Base-by-base conservation (phyloP, 1,139 yeast genomes). In the Blastobotrys persicus region DNA sequence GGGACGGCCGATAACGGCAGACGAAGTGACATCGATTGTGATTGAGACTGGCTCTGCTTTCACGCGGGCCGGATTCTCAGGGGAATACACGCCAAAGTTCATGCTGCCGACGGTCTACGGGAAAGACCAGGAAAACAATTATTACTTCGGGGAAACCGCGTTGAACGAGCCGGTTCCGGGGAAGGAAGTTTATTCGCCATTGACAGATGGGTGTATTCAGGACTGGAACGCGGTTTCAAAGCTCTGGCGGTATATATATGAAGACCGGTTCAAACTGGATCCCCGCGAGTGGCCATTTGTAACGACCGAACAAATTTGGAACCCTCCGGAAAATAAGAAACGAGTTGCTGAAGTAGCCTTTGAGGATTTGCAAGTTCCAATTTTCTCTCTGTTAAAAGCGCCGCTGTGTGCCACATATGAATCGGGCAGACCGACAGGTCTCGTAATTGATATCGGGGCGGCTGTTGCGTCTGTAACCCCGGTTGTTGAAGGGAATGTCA, bases 11-110 rank as follows among this genome's bases (percentile, higher is more conserved):
- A 37, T 37, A 31, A 57, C 53, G 37, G 59, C 63, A 12, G 69
- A 63, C 49, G 73, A 69, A 49, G 66, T 92, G 56, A 83, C 92
- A 52, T 95, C 98, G 39, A 76, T 92, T n/a, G 95, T 94, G 38
- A 75, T 92, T 38, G 98, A 92, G 65, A 89, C 95, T 1, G 98
- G 98, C 28, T 84, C 96, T 9, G 80, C 78, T 54, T 72, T 80
- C 54, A 89, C 97, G 7, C 80, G 94, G 51, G 81, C 87, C 26
- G 99, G 99, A 1, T 88, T 81, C 63, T 92, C 98, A 2, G 98
- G 98, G 14, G 95, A 91, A 55, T 95, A 88, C 62, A 75, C 79
- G 52, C 99, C 99, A 12, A 80, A 84, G 54, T 72, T 83, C 9
- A 79, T 85, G 23, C 69, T 85, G 6, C 91, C 97, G 2, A 86